Evolutionary conservation across 2,329 filamentous ascomycete species (phyloP), one percentile per base, ranked within the genome.

Genomic region (Elsinoe necatrix): DNA sequence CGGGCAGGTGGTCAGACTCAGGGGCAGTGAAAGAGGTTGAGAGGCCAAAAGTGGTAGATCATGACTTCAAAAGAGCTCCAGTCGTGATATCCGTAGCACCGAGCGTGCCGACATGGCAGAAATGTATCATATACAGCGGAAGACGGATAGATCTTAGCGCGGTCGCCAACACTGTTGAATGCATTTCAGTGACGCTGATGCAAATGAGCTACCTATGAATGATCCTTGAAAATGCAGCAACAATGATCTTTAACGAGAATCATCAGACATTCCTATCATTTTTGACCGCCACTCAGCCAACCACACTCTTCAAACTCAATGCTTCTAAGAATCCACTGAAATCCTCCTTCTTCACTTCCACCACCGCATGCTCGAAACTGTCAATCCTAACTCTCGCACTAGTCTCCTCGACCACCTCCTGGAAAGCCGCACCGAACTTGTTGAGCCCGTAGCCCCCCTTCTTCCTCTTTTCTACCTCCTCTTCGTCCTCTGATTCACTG

Each of bases 291-390:
- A 11, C 12, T 60, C 31, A 79, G 31, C 81, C 81, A 57, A 84
- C 86, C 16, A 97, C 90, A 57, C 84, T 84, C 79, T 95, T 95
- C 80, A 90, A 85, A 72, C 91, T 96, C 68, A 98, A 71, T 57
- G 86, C 85, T 74, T 98, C 93, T 62, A 98, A 75, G 69, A 98
- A 98, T 0, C 86, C 89, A 14, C 84, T 83, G 25, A 98, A 74
- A 71, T 97, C 93, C 68, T 97, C 93, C 75, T 95, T 96, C 72
- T 85, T 85, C n/a, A 98, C 92, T 70, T 98, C 93, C 47, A 97
- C 91, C 6, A 97, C 93, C 66, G 89, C 95, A 69, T 95, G 89
- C 72, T 98, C 93, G 66, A 98, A 98, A 70, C 88, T 95, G 72
- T 98, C 93, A 67, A 96, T 95, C 59, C 90, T 78, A 18, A 97